Conservation (phyloP, 345 rosid genomes). For the Acer negundo region DNA sequence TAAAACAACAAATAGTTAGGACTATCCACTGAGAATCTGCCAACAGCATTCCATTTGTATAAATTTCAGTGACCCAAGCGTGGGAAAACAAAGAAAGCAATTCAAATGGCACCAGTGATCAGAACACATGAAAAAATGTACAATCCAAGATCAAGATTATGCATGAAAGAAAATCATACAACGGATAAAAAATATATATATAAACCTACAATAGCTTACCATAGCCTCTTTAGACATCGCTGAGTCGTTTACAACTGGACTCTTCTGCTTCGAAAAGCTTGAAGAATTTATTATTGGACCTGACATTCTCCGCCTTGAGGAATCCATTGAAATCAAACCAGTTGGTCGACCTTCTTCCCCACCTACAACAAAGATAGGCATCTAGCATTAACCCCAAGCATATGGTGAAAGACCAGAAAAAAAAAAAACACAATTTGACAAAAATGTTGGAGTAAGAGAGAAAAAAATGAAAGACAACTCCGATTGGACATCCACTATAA, state of each 20-base stretch:
- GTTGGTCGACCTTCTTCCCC: constrained; percentile 55
- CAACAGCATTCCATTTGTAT: too few relatives aligned
- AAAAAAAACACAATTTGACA: too few relatives aligned
- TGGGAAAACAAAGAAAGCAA: background rate
- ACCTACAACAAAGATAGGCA: constrained; percentile 43
- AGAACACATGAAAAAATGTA: background rate
- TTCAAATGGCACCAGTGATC: background rate
- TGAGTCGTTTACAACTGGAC: constrained; percentile 55
- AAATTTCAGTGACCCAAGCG: background rate
- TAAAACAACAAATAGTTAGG: background rate
- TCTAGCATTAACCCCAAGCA: background rate
- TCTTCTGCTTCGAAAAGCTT: constrained; percentile 66
- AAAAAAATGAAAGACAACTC: background rate
- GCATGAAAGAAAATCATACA: background rate
- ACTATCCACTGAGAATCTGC: background rate
- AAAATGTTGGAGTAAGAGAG: background rate
- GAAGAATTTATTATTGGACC: constrained; percentile 62
- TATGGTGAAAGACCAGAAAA: background rate
- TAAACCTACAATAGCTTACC: constrained; percentile 37
- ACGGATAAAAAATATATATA: too few relatives aligned
- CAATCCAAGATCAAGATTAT: background rate
- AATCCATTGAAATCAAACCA: constrained; percentile 60
- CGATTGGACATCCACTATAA: background rate
- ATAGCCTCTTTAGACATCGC: constrained; percentile 50
- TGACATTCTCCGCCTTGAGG: constrained; percentile 68